A percentile compares a stretch with the other conserved stretches of the same genome.
Conservation (phyloP, 2,329 filamentous ascomycete genomes). For the Triangularia setosa region DNA sequence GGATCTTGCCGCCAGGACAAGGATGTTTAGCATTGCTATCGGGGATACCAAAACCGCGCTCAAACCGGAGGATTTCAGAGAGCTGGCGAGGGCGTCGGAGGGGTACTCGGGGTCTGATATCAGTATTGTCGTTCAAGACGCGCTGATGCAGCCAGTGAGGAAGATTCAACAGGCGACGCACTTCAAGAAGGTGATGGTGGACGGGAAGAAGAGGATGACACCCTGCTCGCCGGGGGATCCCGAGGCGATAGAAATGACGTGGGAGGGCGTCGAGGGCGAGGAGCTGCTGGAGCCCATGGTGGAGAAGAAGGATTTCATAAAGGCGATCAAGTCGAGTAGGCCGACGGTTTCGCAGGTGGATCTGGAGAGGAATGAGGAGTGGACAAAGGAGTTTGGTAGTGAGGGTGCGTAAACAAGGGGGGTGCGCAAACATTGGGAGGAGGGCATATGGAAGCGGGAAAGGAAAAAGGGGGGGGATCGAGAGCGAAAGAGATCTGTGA, state of each 20-base stretch:
- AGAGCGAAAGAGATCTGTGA: no score
- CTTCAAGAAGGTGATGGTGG: constrained; percentile 83
- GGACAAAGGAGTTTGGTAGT: constrained; percentile 94
- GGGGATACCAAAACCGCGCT: constrained; percentile 88
- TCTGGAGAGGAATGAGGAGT: constrained; percentile 77
- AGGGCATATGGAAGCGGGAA: not conserved
- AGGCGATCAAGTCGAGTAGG: constrained; percentile 81
- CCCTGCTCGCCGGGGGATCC: constrained; percentile 91
- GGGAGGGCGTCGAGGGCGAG: constrained; percentile 81
- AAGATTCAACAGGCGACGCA: constrained; percentile 97
- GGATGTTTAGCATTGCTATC: constrained; percentile 94
- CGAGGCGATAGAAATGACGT: constrained; percentile 87
- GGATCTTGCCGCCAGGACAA: constrained; percentile 79
- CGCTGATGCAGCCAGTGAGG: constrained; percentile 93
- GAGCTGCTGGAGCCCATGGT: constrained; percentile 82
- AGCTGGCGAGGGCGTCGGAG: constrained; percentile 76
- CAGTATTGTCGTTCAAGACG: constrained; percentile 89
- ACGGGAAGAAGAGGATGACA: constrained; percentile 66
- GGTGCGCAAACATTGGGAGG: no score
- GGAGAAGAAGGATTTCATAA: constrained; percentile 85
- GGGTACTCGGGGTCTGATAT: constrained; percentile 98
- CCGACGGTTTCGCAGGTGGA: constrained; percentile 90
- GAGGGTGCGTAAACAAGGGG: constrained; percentile 60
- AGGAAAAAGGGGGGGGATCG: not conserved
- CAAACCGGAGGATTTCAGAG: constrained; percentile 70